These are phyloP conservation scores for Murraya koenigii DNA, from an alignment of 345 rosid genomes.

Conservation along the genomic window DNA sequence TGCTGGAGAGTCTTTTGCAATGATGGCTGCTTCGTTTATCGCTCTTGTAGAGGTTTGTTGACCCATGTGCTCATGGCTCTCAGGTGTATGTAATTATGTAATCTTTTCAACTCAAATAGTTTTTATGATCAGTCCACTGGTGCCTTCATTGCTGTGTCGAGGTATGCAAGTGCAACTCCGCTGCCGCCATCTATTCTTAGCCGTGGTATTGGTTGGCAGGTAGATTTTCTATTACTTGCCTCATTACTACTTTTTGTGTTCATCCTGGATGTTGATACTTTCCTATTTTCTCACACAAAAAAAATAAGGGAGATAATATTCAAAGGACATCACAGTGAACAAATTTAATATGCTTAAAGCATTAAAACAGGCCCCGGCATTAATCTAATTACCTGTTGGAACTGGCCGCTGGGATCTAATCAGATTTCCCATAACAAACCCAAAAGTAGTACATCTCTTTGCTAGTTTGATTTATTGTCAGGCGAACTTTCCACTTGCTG, in stretches of 20 bases:
- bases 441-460: background rate
- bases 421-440: background rate
- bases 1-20: conserved; percentile 96
- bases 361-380: background rate
- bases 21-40: conserved; percentile 93
- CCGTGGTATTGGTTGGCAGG: conserved; percentile 99
- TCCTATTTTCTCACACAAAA: background rate
- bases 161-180: conserved; percentile 93
- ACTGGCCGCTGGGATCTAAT: background rate
- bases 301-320: background rate
- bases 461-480: background rate
- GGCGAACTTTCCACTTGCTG: background rate
- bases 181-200: conserved; percentile 90
- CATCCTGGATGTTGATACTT: background rate
- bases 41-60: conserved; percentile 80
- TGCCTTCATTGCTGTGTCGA: conserved; percentile 74
- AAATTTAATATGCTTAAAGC: background rate
- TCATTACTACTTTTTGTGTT: background rate
- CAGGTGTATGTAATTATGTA: background rate
- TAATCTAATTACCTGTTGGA: background rate
- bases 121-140: conserved; percentile 77
- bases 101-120: background rate
- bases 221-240: conserved; percentile 16
- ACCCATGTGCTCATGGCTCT: background rate
- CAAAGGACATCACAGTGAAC: background rate